Evolutionary conservation across 495 filamentous ascomycete genomes (phyloP), one percentile per base, ranked within the genome.

Genomic region (Tirmania nivea): DNA sequence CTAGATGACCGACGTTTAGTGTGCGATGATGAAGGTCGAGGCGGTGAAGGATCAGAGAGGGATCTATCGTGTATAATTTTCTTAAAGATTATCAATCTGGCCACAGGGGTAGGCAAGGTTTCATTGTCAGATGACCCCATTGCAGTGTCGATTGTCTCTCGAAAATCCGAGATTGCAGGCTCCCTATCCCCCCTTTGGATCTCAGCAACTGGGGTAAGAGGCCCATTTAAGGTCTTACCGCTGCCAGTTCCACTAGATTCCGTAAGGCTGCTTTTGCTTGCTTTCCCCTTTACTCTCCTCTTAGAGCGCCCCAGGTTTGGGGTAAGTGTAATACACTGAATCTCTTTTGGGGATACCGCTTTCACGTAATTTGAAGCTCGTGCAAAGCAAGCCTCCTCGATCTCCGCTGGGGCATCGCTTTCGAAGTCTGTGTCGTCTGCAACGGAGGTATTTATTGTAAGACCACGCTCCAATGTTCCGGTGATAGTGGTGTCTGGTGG

Each of bases 1-100:
- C 39, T 45, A 19, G 61, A 58, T 16, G 60, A 62, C 20, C 47
- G 10, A 34, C 60, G 45, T 34, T 63, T 60, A 34, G 60, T 50
- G 53, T 63, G 60, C 42, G 57, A 34, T 36, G 19, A 16, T 16
- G 31, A n/a, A 14, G 50, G 36, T 5, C 25, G 25, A 31, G 25
- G 25, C 7, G 25, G 7, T 31, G 25, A 31, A 31, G 25, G 25
- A 31, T 3, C 25, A 31, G 25, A 31, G 7, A 7, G 7, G 25
- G 7, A 7, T 31, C 25, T 7, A 31, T 31, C 25, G 25, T 3
- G 7, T 31, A 7, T 3, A 31, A 31, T 31, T 31, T 31, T 3
- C 25, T 3, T 31, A 7, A 31, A 31, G 25, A 31, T 31, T 31
- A 5, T 31, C 2, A 7, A 3, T 31, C 7, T 31, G 50, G 4